Conservation (phyloP, 1,284 basidiomycete species). For the Exsudoporus floridanus region DNA sequence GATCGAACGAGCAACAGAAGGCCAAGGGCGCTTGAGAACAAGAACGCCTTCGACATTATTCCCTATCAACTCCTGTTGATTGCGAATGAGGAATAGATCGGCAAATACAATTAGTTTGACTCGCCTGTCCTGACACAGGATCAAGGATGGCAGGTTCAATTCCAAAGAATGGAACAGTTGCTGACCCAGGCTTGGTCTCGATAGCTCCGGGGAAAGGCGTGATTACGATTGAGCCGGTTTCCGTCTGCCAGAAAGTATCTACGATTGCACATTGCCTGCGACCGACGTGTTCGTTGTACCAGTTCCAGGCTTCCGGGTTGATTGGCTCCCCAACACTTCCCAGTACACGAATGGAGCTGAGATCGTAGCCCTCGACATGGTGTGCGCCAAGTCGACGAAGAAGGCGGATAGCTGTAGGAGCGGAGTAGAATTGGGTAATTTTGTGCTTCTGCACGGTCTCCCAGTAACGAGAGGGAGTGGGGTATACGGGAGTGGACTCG, state of each 20-base stretch:
- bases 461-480: slow-evolving; percentile 96
- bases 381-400: slow-evolving; percentile 87
- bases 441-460: slow-evolving; percentile 91
- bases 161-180: slow-evolving; percentile 98
- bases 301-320: slow-evolving; percentile 99
- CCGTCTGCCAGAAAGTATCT: slow-evolving; percentile 97
- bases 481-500: slow-evolving; percentile 97
- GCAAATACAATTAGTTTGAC: slow-evolving; percentile 7
- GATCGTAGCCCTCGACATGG: slow-evolving; percentile 84
- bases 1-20: slow-evolving; percentile 93
- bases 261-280: slow-evolving; percentile 90
- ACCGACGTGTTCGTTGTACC: slow-evolving; percentile 97
- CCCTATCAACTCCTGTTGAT: slow-evolving; percentile 64
- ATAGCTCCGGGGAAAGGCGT: slow-evolving; percentile 96
- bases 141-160: slow-evolving; percentile 90
- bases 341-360: slow-evolving; percentile 82
- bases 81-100: neutral
- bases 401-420: slow-evolving; percentile 91
- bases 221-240: slow-evolving; percentile 94
- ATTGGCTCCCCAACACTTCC: slow-evolving; percentile 98
- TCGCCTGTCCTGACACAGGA: slow-evolving; percentile 65
- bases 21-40: slow-evolving; percentile 88
- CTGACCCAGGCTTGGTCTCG: slow-evolving; percentile 93
- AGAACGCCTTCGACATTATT: slow-evolving; percentile 92
- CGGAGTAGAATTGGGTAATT: slow-evolving; percentile 93